Percentiles rank a stretch among this genome's conserved stretches.
Conservation (phyloP, 306 rosid genomes). For the Senna siamea region DNA sequence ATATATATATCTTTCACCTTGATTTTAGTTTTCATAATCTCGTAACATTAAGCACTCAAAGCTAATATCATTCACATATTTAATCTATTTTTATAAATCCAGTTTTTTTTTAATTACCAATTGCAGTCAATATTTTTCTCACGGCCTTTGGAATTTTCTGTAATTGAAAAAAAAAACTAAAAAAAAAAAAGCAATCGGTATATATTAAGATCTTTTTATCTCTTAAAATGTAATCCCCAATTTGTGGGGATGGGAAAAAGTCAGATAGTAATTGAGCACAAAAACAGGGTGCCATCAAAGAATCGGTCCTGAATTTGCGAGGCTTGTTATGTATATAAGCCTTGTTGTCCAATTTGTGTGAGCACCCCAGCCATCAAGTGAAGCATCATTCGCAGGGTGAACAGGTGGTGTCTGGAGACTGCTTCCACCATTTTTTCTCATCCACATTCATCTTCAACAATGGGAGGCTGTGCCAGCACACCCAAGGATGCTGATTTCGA, state of each 20-base stretch:
- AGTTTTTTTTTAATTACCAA: no score
- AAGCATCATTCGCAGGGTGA: background rate
- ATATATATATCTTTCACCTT: no score
- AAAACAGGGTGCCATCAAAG: conserved; percentile 13
- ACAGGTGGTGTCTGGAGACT: conserved; percentile 15
- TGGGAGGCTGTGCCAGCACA: conserved; percentile 93
- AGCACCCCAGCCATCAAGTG: conserved; percentile 34
- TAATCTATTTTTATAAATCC: no score
- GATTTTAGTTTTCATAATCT: no score
- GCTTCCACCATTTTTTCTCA: conserved; percentile 18
- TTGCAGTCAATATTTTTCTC: no score
- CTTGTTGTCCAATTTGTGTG: background rate
- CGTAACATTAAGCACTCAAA: no score
- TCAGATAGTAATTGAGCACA: conserved; percentile 30
- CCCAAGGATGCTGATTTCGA: conserved; percentile 53
- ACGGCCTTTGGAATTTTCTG: no score
- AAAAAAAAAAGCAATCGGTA: no score
- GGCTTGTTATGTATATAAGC: conserved; percentile 21
- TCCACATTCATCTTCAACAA: conserved; percentile 28
- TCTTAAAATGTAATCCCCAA: no score
- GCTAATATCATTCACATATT: no score
- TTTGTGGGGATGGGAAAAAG: conserved; percentile 27
- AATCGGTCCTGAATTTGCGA: conserved; percentile 40
- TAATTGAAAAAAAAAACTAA: no score
- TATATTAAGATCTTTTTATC: no score